Conservation (phyloP, 2,329 filamentous ascomycete genomes). For the Nannizziopsis barbatae region DNA sequence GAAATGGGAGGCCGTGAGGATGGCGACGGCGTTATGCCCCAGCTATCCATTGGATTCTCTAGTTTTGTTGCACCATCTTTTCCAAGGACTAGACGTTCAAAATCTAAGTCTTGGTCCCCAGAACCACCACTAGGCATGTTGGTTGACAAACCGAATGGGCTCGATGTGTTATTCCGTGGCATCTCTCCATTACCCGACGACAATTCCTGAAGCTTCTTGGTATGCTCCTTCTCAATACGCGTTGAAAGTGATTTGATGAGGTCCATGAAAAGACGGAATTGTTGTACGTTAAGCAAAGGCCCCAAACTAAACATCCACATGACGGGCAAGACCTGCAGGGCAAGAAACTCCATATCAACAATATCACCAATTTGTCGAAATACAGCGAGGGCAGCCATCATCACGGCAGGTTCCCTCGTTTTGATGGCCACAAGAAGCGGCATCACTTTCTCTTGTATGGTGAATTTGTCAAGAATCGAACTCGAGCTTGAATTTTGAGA, state of each 20-base stretch:
- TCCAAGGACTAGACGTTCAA: constrained; percentile 81
- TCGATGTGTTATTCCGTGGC: constrained; percentile 24
- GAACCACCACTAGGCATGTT: constrained; percentile 36
- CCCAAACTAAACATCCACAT: constrained; percentile 88
- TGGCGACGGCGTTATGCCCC: constrained; percentile 23
- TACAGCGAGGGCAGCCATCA: constrained; percentile 82
- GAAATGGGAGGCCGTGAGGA: constrained; percentile 21
- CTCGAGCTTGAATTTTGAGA: constrained; percentile 45
- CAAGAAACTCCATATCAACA: constrained; percentile 82
- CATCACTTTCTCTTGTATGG: constrained; percentile 93
- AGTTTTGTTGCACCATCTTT: constrained; percentile 36
- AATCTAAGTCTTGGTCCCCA: constrained; percentile 59
- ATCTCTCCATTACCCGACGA: constrained; percentile 44
- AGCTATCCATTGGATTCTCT: constrained; percentile 26
- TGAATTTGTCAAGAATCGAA: constrained; percentile 88
- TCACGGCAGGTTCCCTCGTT: constrained; percentile 94
- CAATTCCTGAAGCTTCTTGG: constrained; percentile 75
- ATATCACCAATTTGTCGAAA: constrained; percentile 70
- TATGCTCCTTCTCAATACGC: constrained; percentile 80
- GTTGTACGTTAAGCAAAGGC: constrained; percentile 72
- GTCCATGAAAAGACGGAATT: constrained; percentile 83
- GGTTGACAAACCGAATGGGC: constrained; percentile 21
- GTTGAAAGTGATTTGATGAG: constrained; percentile 70
- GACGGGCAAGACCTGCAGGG: constrained; percentile 78
- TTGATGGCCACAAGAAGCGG: constrained; percentile 87